Base-by-base conservation (phyloP, 2,329 filamentous ascomycete species). In the Aspergillus jensenii region DNA sequence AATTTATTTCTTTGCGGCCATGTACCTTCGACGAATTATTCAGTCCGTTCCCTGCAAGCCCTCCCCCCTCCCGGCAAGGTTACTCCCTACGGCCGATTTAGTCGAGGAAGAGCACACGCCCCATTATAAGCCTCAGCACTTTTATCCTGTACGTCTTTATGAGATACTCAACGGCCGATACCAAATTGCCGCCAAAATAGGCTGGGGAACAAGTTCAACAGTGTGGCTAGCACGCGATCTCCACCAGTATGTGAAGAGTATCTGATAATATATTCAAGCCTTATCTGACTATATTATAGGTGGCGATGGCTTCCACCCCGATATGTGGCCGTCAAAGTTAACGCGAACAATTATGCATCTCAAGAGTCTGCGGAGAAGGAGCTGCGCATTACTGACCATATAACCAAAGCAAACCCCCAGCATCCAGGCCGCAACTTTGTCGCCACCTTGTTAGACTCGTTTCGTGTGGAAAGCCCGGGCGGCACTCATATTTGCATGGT, bases 181-280 rank as follows among this genome's bases (percentile, higher is more conserved):
- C 56, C 64, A 76, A 59, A 66, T 78, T 2, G 55, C 72, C 4
- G 68, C 70, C 15, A 78, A 78, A 62, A 62, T 78, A 19, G 76
- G 75, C 43, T 77, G 68, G 68, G 75, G 75, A 25, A 68, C 67
- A 21, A 69, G 65, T 27, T 78, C 74, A 35, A 78, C 76, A 4
- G 76, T 78, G 23, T 78, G 75, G 75, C 66, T 78, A 31, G 73
- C 74, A 49, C 67, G 56, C n/a, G 68, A 74, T 60, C 52, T 67
- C 5, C 45, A 66, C 17, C 60, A 62, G 64, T 65, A 66, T 33
- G 61, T 63, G 15, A 46, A 58, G 12, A 47, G 39, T 33, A 27
- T 48, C 31, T 52, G 5, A 49, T 56, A 31, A 48, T 51, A 35
- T 37, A 37, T 49, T 35, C n/a, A 46, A 58, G 5, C 19, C 40